Evolutionary conservation across 2,329 filamentous ascomycete species (phyloP), one percentile per base, ranked within the genome.

Genomic region (Helotiales sp.): DNA sequence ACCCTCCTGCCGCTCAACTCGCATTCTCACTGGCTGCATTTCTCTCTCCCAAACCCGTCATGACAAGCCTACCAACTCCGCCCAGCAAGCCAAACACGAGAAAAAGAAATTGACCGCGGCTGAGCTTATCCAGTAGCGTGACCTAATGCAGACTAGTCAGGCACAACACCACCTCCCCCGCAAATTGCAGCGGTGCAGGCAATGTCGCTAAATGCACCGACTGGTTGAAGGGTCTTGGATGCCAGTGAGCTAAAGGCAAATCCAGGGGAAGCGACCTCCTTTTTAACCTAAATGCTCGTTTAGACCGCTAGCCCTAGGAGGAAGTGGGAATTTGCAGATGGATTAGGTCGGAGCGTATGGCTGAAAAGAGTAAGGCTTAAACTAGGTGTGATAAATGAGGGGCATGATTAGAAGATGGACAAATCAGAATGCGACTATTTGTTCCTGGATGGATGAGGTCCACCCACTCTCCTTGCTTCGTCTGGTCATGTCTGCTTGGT

Each of bases 201-300:
- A 61, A 30, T 34, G 24, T 37, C 59, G 59, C 59, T 61, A 61
- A 61, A 34, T 15, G 43, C 43, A 17, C 45, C 59, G 59, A 52
- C 45, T 52, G 59, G 59, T 28, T 50, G n/a, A 52, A 30, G 26
- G 13, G 60, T 11, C 60, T 11, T n/a, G 52, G 28, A 32, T 22
- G 24, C 34, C 26, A 55, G 4, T 6, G 20, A 6, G n/a, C 3
- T n/a, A 15, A 20, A n/a, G 45, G 45, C 24, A 57, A 22, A 57
- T 20, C 37, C 37, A 34, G 52, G 52, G 32, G 52, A 57, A 24
- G 17, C 17, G 52, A 57, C 52, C 52, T 34, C 52, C 52, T 37
- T 24, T 57, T 24, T 43, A n/a, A 20, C 40, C 40, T 43, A 15
- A 15, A 15, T 43, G 20, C 40, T 6, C 49, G 26, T 30, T 5